Percentiles rank a stretch among this genome's conserved stretches.
Evolutionary conservation across 495 filamentous ascomycete species (phyloP).

Genomic region (Trichoderma asperelloides): DNA sequence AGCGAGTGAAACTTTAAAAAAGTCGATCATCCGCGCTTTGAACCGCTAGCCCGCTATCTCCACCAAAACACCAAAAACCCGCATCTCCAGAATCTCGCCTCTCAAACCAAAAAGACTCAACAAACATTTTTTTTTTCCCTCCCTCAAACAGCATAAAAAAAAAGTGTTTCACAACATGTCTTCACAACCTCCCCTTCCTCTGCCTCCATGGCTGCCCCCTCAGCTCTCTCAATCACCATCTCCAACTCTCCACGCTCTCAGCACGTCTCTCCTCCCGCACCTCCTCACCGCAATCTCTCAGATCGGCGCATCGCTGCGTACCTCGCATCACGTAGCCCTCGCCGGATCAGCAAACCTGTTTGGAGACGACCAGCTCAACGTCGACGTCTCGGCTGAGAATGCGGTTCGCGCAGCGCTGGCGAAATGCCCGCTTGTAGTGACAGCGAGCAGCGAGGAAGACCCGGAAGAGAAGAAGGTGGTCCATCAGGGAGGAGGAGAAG

Average conservation of each 20-base stretch:
- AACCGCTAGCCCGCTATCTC: background rate
- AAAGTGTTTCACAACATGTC: background rate
- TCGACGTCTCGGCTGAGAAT: conserved; percentile 42
- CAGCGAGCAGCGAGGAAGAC: conserved; percentile 46
- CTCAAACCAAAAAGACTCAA: background rate
- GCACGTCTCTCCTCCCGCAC: conserved; percentile 28
- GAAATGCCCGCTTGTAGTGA: conserved; percentile 30
- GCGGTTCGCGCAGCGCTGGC: conserved; percentile 32
- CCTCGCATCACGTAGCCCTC: conserved; percentile 29
- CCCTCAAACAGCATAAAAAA: background rate
- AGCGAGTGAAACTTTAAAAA: background rate
- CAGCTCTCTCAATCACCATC: background rate
- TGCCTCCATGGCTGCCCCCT: background rate
- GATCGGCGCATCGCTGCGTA: conserved; percentile 28
- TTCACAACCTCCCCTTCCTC: background rate
- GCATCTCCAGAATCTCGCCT: background rate
- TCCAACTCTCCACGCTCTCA: conserved; percentile 12
- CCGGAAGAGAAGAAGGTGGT: conserved; percentile 29
- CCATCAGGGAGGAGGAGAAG: background rate
- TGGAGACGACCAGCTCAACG: conserved; percentile 48
- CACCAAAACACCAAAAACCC: background rate
- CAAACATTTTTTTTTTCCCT: background rate
- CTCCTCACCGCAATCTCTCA: conserved; percentile 28
- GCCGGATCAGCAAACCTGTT: conserved; percentile 41
- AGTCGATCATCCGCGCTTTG: background rate